Base-by-base conservation (phyloP, 2,329 filamentous ascomycete genomes). In the Daldinia sp. region DNA sequence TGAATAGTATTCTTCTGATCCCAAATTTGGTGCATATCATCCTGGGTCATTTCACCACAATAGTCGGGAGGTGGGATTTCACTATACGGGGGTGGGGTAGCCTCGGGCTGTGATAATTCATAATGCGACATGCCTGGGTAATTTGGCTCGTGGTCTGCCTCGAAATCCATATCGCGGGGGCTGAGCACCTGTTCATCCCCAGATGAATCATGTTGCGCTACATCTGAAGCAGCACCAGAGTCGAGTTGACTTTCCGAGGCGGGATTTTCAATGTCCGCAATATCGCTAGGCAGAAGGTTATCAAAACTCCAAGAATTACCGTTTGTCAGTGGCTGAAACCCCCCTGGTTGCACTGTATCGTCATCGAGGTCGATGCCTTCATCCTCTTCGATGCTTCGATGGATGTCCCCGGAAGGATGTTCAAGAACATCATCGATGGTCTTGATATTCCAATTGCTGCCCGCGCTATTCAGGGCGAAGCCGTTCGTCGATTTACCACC, bases 301-400 rank as follows among this genome's bases (percentile, higher is more conserved):
- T 74, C 74, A 64, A 86, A 86, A 64, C 71, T 82, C 84, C 84
- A 87, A 30, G 70, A 71, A 55, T 70, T 73, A 32, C 65, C 56
- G 7, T 61, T 64, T 50, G 68, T 63, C 8, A 74, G 66, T 4
- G 72, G 69, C 37, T 72, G 68, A 32, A 70, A 68, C 69, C 61
- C 74, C 66, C 41, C 48, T 45, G 67, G 21, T 5, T 63, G 63
- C 13, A 72, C 68, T 32, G 75, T 74, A 49, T 74, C 74, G 49
- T 78, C 77, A 25, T 74, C 67, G 61, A 80, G 71, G 51, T 78
- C 79, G 34, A 81, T 77, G 17, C 76, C 80, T 66, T 85, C 83
- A 41, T 85, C 82, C 60, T 74, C 71, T n/a, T 84, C 82, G 58
- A 82, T 80, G 64, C 79, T 83, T 43, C 74, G 73, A 13, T 78